Conservation (phyloP, 441 rosid species). For the Pelargonium myrrhifolium region DNA sequence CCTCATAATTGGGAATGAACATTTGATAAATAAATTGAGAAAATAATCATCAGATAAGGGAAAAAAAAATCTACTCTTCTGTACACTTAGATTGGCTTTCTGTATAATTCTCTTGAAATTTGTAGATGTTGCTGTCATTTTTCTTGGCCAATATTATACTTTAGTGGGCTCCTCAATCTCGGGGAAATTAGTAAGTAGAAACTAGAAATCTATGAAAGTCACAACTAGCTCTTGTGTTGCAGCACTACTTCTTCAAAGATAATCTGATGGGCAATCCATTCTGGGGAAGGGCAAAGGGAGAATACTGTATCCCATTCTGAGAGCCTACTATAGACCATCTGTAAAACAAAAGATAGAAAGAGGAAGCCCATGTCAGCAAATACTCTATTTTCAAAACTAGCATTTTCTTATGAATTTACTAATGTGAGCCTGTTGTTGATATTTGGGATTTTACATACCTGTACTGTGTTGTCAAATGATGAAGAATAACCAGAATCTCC, state of each 20-base stretch:
- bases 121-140: background rate
- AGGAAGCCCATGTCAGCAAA: constrained; percentile 23
- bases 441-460: too few species aligned
- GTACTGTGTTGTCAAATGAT: constrained; percentile 91
- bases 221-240: background rate
- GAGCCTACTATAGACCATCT: constrained; percentile 69
- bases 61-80: constrained; percentile 15
- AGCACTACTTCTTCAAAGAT: constrained; percentile 31
- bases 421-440: too few species aligned
- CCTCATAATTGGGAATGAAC: background rate
- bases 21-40: constrained; percentile 10
- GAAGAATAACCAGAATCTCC: constrained; percentile 72
- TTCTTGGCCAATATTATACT: constrained; percentile 5
- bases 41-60: background rate
- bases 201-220: background rate
- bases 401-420: background rate
- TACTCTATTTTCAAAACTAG: constrained; percentile 17
- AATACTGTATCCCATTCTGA: constrained; percentile 74
- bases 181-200: too few species aligned
- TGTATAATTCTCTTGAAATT: constrained; percentile 9
- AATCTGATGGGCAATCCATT: constrained; percentile 77
- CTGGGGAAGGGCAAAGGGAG: constrained; percentile 95
- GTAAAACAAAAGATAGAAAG: constrained; percentile 21
- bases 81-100: constrained; percentile 29
- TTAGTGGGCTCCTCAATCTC: background rate